These are phyloP conservation scores for Tuber aestivum DNA, from an alignment of 495 filamentous ascomycete genomes.

Conservation along the genomic window DNA sequence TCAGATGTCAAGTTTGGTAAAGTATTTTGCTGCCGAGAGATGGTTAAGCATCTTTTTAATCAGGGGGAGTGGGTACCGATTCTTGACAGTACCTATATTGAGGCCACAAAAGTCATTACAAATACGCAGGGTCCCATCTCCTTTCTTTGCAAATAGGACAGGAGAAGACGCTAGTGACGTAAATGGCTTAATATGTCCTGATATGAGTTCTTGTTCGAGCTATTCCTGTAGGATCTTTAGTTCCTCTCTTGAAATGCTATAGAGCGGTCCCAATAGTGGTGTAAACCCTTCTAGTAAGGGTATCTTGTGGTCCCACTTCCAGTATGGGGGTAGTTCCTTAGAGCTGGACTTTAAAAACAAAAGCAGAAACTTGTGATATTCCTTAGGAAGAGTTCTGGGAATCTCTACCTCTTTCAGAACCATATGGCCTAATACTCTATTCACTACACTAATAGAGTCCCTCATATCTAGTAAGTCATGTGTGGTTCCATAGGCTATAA, in stretches of 20 bases:
- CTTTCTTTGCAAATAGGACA: constrained; percentile 13
- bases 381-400: neutral
- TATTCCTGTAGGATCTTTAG: constrained; percentile 7
- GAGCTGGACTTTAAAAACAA: neutral
- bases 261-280: constrained; percentile 11
- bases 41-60: constrained; percentile 7
- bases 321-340: neutral
- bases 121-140: constrained; percentile 8
- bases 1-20: constrained; percentile 8
- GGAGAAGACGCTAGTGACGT: constrained; percentile 3
- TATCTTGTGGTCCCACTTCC: constrained; percentile 14
- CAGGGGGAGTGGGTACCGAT: constrained; percentile 21
- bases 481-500: too few relatives aligned
- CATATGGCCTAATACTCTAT: too few relatives aligned
- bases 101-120: constrained; percentile 26
- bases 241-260: constrained; percentile 4
- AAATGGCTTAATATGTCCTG: neutral
- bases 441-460: too few relatives aligned
- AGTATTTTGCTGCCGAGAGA: constrained; percentile 5
- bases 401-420: neutral
- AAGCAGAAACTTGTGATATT: constrained; percentile 10
- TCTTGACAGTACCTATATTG: constrained; percentile 28
- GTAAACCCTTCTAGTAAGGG: constrained; percentile 12
- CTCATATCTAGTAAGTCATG: too few relatives aligned
- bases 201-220: constrained; percentile 8